Conservation (phyloP, 1,284 basidiomycete genomes). For the Sporisorium iseilematis-ciliati region DNA sequence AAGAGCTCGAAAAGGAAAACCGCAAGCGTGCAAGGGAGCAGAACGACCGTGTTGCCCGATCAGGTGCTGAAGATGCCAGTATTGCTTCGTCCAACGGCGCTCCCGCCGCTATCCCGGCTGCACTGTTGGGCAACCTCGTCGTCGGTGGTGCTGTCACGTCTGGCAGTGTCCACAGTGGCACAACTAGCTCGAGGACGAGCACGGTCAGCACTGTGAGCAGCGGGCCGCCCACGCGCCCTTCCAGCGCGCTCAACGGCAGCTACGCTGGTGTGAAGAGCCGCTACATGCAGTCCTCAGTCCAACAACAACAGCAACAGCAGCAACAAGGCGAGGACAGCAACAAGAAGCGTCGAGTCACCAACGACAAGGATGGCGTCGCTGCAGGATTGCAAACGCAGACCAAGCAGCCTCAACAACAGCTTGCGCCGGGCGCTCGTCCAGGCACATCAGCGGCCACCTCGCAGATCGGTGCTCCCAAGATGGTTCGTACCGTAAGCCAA, state of each 20-base stretch:
- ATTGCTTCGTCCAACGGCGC: slow-evolving; percentile 33
- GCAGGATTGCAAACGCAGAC: slow-evolving; percentile 6
- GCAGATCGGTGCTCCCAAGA: slow-evolving; percentile 40
- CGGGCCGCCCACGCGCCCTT: slow-evolving; percentile 36
- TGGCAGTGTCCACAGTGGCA: slow-evolving; percentile 18
- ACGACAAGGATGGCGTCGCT: slow-evolving; percentile 35
- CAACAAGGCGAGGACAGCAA: slow-evolving; percentile 28
- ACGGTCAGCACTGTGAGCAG: slow-evolving; percentile 42
- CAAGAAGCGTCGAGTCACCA: slow-evolving; percentile 53
- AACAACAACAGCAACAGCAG: slow-evolving; percentile 19
- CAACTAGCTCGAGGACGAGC: slow-evolving; percentile 33
- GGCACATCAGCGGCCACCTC: slow-evolving; percentile 34
- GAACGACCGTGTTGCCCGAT: slow-evolving; percentile 30
- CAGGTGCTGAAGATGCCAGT: slow-evolving; percentile 33
- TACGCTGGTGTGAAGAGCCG: slow-evolving; percentile 53
- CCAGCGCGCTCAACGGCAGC: slow-evolving; percentile 47
- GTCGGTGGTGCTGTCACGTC: slow-evolving; percentile 25
- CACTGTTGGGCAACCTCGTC: slow-evolving; percentile 30
- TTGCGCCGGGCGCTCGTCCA: slow-evolving; percentile 21
- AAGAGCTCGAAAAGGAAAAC: slow-evolving; percentile 46
- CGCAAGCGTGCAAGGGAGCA: slow-evolving; percentile 48
- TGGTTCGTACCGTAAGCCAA: slow-evolving; percentile 46
- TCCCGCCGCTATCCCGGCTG: slow-evolving; percentile 43
- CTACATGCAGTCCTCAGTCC: slow-evolving; percentile 41
- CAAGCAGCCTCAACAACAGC: slow-evolving; percentile 23